Conservation (phyloP, 768 basidiomycete genomes). For the Macrolepiota dolichaula region DNA sequence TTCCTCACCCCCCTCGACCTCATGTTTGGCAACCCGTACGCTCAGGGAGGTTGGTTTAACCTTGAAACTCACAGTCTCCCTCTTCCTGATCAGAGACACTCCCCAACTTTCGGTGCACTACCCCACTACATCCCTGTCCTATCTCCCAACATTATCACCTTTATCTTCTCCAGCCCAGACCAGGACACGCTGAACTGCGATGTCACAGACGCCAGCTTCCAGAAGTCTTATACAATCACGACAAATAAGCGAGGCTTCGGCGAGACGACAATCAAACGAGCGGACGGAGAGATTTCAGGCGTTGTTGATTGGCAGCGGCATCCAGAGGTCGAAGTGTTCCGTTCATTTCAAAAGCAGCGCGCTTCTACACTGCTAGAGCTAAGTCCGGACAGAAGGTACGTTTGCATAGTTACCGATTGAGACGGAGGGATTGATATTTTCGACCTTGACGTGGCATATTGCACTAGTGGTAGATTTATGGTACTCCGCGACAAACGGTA, state of each 20-base stretch:
- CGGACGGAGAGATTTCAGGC: conserved; percentile 14
- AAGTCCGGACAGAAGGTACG: conserved; percentile 13
- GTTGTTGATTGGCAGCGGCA: conserved; percentile 18
- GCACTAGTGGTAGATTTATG: conserved; percentile 12
- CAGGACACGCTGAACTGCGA: conserved; percentile 19
- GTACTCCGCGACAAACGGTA: conserved; percentile 11
- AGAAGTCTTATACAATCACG: conserved; percentile 16
- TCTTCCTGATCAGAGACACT: conserved; percentile 7
- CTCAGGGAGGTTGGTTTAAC: conserved; percentile 20
- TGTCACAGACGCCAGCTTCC: conserved; percentile 16
- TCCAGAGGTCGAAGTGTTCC: conserved; percentile 14
- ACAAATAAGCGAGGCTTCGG: conserved; percentile 13
- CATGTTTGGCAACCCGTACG: conserved; percentile 20
- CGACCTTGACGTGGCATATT: background rate
- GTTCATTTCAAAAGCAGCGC: conserved; percentile 12
- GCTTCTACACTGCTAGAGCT: conserved; percentile 14
- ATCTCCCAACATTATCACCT: conserved; percentile 19
- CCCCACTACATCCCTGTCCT: conserved; percentile 14
- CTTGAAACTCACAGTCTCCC: conserved; percentile 7
- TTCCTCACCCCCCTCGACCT: background rate
- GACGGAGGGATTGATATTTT: background rate
- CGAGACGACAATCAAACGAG: conserved; percentile 15
- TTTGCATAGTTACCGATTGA: background rate
- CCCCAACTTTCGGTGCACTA: conserved; percentile 19
- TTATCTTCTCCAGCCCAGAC: conserved; percentile 16